phyloP scores from a whole-genome alignment of 768 basidiomycete species.

The Rhodotorula paludigena region DNA sequence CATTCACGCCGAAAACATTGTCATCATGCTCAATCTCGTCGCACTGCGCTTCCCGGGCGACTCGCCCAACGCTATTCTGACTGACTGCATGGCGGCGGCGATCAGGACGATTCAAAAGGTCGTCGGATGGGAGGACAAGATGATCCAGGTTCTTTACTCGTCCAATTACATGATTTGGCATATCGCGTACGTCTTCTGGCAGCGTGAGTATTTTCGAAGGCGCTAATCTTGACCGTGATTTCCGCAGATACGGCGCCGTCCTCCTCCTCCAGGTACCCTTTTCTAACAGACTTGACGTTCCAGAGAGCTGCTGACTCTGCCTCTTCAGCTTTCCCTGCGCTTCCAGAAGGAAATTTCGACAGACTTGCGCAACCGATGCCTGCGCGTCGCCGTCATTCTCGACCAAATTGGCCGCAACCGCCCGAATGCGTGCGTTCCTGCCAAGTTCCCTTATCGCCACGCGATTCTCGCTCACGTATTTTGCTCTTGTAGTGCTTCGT shows the following conservation, averaged over 20 bases:
- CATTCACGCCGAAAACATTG: constrained; percentile 1
- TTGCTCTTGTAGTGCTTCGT: background rate
- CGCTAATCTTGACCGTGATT: too few relatives aligned
- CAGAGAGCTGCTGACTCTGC: too few relatives aligned
- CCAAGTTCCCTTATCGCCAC: background rate
- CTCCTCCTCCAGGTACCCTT: background rate
- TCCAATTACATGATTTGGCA: constrained; percentile 1
- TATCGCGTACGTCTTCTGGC: constrained; percentile 2
- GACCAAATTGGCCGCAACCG: background rate
- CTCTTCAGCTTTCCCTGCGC: background rate
- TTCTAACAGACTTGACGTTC: too few relatives aligned
- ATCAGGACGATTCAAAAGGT: background rate
- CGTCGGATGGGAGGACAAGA: constrained; percentile 2
- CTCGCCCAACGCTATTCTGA: background rate
- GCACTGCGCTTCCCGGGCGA: constrained; percentile 1
- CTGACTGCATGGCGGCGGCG: background rate
- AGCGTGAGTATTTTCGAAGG: too few relatives aligned
- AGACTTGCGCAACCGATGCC: background rate
- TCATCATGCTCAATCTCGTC: constrained; percentile 4
- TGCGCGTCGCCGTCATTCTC: background rate
- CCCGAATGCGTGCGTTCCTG: background rate
- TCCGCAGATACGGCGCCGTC: constrained; percentile 1
- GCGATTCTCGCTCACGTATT: background rate
- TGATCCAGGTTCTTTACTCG: background rate
- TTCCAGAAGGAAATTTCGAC: background rate